Conservation (phyloP, 2,329 filamentous ascomycete genomes). For the Penicillium aurantiogriseum region DNA sequence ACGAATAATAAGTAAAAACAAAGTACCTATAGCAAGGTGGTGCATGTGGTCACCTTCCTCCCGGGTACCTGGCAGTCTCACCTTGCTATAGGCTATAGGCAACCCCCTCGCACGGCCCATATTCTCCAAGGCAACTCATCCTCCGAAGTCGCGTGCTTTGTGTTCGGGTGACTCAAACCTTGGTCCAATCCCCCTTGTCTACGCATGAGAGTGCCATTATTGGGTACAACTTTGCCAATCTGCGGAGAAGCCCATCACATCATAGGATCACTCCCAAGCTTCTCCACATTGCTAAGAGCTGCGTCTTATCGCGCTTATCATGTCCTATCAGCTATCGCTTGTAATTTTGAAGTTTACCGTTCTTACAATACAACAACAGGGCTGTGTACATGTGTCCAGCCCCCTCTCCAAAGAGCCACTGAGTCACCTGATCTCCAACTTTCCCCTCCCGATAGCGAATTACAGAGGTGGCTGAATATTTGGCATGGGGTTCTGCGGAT, state of each 20-base stretch:
- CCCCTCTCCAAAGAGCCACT: not conserved
- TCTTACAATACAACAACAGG: constrained; percentile 1
- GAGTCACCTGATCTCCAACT: constrained; percentile 18
- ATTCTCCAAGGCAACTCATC: constrained; percentile 19
- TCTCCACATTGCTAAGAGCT: constrained; percentile 17
- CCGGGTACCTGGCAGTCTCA: constrained; percentile 22
- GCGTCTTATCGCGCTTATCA: constrained; percentile 18
- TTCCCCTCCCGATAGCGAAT: constrained; percentile 8
- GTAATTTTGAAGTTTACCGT: not conserved
- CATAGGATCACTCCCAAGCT: constrained; percentile 7
- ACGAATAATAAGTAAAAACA: not conserved
- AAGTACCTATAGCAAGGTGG: not conserved
- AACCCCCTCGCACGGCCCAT: constrained; percentile 7
- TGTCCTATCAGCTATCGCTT: constrained; percentile 11
- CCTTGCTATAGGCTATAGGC: not conserved
- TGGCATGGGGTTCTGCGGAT: constrained; percentile 5
- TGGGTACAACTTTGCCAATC: constrained; percentile 3
- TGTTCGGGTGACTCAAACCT: constrained; percentile 15
- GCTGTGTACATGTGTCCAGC: not conserved
- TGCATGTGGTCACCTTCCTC: constrained; percentile 1
- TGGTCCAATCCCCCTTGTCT: not conserved
- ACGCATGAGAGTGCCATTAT: constrained; percentile 2
- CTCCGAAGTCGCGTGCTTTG: constrained; percentile 26
- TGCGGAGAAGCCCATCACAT: constrained; percentile 9
- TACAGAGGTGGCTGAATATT: constrained; percentile 15